phyloP scores from a whole-genome alignment of 2,329 filamentous ascomycete species.

The Didymella keratinophila region DNA sequence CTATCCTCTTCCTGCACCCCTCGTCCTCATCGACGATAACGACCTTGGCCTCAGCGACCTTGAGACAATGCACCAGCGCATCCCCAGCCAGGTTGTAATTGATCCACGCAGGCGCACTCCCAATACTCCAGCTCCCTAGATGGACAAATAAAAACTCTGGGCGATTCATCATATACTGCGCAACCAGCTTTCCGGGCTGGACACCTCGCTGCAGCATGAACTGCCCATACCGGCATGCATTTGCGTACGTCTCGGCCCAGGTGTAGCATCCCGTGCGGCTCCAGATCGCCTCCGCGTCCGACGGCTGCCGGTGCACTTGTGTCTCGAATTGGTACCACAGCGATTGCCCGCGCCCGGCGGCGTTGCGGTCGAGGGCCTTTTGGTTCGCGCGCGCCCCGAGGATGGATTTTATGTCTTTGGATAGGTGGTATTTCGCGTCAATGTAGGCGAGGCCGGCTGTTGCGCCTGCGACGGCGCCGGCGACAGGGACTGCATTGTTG shows the following conservation, averaged over 20 bases:
- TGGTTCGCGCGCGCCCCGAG: conserved; percentile 53
- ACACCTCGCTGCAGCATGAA: conserved; percentile 59
- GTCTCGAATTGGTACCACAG: conserved; percentile 73
- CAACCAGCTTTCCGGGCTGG: conserved; percentile 67
- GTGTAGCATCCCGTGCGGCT: conserved; percentile 63
- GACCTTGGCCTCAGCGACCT: conserved; percentile 61
- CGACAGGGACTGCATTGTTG: conserved; percentile 37
- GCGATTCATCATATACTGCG: conserved; percentile 72
- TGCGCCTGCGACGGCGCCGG: conserved; percentile 46
- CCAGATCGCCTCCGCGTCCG: conserved; percentile 69
- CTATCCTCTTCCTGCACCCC: conserved; percentile 64
- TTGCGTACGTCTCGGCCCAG: conserved; percentile 51
- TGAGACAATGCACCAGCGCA: conserved; percentile 71
- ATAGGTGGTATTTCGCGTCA: conserved; percentile 73
- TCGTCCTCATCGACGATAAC: conserved; percentile 57
- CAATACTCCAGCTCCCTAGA: conserved; percentile 70
- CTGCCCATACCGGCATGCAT: conserved; percentile 51
- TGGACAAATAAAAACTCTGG: conserved; percentile 72
- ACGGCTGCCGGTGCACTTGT: conserved; percentile 59
- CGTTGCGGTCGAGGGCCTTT: conserved; percentile 54
- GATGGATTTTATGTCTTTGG: conserved; percentile 66
- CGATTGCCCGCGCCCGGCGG: conserved; percentile 63
- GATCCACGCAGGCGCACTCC: conserved; percentile 73
- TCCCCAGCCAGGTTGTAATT: conserved; percentile 73
- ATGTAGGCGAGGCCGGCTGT: conserved; percentile 64